These are phyloP conservation scores for Rhododendron henanense DNA, from an alignment of 148 eudicot genomes.

Conservation along the genomic window DNA sequence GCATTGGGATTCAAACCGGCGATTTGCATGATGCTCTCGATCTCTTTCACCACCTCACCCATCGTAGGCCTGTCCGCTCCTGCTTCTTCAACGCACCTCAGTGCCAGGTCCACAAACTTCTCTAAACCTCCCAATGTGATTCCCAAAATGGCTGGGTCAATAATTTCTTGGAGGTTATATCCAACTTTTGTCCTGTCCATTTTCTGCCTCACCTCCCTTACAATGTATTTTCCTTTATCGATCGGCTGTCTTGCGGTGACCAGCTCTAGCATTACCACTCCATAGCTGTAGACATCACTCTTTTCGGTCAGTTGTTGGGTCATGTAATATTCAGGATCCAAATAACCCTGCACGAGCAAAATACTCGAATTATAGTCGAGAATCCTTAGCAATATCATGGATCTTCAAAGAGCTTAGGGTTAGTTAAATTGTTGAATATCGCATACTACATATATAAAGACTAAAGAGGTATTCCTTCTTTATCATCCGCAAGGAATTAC, in stretches of 20 bases:
- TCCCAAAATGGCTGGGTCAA: constrained; percentile 31
- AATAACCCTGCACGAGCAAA: constrained; percentile 49
- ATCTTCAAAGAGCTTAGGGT: not conserved
- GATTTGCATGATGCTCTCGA: too few relatives aligned
- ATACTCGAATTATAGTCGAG: not conserved
- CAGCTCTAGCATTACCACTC: constrained; percentile 65
- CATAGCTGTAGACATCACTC: constrained; percentile 80
- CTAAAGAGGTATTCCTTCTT: not conserved
- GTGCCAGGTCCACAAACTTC: too few relatives aligned
- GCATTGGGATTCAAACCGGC: too few relatives aligned
- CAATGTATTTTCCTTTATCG: constrained; percentile 62
- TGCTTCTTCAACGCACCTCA: too few relatives aligned
- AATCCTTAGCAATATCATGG: not conserved
- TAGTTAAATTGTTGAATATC: too few relatives aligned
- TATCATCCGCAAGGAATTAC: not conserved
- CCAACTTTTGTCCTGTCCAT: constrained; percentile 46
- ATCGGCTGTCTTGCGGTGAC: constrained; percentile 61
- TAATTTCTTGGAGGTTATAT: constrained; percentile 43
- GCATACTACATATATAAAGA: not conserved
- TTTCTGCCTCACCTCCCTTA: constrained; percentile 38
- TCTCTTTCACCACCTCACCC: too few relatives aligned
- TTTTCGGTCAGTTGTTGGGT: constrained; percentile 71
- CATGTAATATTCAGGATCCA: constrained; percentile 91
- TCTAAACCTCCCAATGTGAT: too few relatives aligned
- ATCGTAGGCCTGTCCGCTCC: too few relatives aligned